Evolutionary conservation across 2,329 filamentous ascomycete species (phyloP), one percentile per base, ranked within the genome.

Genomic region (Zymoseptoria tritici): DNA sequence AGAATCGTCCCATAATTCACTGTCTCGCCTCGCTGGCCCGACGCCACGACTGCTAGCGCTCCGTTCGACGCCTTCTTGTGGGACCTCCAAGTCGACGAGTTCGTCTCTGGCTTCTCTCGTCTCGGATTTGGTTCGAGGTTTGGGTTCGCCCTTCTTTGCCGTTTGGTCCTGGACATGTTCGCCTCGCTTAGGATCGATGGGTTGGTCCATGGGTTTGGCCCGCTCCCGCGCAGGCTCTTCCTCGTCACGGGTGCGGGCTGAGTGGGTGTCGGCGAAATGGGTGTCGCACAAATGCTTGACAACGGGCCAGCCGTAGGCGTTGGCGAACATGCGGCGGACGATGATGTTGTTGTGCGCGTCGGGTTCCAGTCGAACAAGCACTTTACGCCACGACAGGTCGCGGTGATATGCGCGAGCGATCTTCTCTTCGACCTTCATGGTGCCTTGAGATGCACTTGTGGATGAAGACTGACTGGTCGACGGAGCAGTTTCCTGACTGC

Each of bases 281-380:
- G 91, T 91, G 69, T 97, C 92, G 56, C 94, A 93, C 20, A 97
- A 78, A 75, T 99, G 94, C 75, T 97, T 92, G 55, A 97, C 80
- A 0, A 99, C 94, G 0, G 94, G 94, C 94, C 94, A 99, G 2
- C 94, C 94, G 68, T 96, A 96, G 0, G 94, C 94, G 70, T 99
- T 99, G 59, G 91, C 88, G 73, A 99, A 99, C 87, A 91, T 96
- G 58, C 94, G 87, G 16, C 94, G 88, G 22, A 99, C 94, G 61
- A 97, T 88, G 66, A 99, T 96, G 74, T 99, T 99, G 76, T 99
- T 99, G 77, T 99, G 94, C 0, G 94, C 94, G 75, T 99, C 94
- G 0, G 94, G 94, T 72, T 99, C 93, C 2, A 99, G 81, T 57
- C 94, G 89, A 13, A 99, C 94, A 3, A 99, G 83, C 1, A 99